Base-by-base conservation (phyloP, 2,329 filamentous ascomycete genomes). In the Reticulascus tulasneorum region DNA sequence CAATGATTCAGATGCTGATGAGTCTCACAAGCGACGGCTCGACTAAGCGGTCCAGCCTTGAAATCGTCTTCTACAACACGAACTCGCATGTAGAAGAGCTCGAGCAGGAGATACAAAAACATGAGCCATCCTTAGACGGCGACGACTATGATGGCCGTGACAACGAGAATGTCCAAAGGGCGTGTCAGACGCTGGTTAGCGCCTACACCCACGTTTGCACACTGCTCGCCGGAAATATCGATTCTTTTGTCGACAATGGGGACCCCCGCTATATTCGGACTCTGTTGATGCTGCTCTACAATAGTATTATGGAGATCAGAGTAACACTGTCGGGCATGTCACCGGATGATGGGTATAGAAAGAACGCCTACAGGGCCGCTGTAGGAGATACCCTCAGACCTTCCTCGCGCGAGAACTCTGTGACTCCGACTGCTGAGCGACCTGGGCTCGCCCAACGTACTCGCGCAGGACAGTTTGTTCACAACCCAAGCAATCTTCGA, bases 41-140 rank as follows among this genome's bases (percentile, higher is more conserved):
- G 9, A 63, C 70, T 16, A 79, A 79, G 51, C 66, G 77, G 32
- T 81, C 78, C 5, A 82, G 77, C 45, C 69, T 84, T 9, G 79
- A 83, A 49, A 73, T 79, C 38, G 77, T 83, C 19, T 79, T 83
- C 42, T 83, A 82, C 57, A 82, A 82, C 52, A 82, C 79, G 9
- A 79, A 77, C 41, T 76, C 72, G 2, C 79, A 83, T 42, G 77
- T 84, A 4, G 75, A 81, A 52, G 75, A 82, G 49, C 60, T 83
- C 7, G 79, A 83, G 49, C 71, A 75, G 42, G 77, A 82, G 48
- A 77, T 84, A 15, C 75, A 81, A 50, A 75, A 71, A 42, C 76
- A 81, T 40, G 76, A 81, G 33, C 59, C 60, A 13, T 62, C 67
- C 6, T 60, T 67, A 0, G 72, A 73, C 12, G 64, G 66, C 17